Percentiles rank a stretch among this genome's conserved stretches.
Evolutionary conservation across 345 rosid species (phyloP).

Genomic region (Aurinia saxatilis): DNA sequence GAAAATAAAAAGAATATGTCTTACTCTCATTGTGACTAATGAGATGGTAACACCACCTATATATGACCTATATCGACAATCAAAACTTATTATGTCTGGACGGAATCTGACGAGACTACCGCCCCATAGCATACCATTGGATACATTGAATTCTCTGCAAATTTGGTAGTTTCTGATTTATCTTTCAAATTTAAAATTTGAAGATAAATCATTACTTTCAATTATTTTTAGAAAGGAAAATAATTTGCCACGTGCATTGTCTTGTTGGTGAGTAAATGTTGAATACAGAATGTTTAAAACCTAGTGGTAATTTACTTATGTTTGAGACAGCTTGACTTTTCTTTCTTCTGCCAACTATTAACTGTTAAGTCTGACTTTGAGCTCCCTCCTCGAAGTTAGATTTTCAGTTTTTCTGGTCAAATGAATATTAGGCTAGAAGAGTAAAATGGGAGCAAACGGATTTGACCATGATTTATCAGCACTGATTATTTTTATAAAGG

Average conservation of each 20-base stretch:
- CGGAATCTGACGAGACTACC: conserved; percentile 2
- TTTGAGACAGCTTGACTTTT: background rate
- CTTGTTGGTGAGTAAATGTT: conserved; percentile 21
- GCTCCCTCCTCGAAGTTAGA: no score
- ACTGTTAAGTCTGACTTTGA: no score
- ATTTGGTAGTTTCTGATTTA: background rate
- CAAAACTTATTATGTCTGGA: background rate
- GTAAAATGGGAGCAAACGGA: background rate
- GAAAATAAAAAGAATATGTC: no score
- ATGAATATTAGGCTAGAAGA: no score
- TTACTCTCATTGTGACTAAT: no score
- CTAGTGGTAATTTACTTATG: background rate
- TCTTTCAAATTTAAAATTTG: background rate
- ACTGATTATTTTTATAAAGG: background rate
- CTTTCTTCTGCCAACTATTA: no score
- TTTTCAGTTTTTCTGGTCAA: background rate
- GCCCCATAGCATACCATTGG: background rate
- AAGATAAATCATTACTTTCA: background rate
- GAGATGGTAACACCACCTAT: no score
- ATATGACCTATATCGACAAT: background rate
- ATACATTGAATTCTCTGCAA: background rate
- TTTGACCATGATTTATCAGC: background rate
- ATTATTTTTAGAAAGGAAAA: background rate
- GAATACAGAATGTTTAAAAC: background rate
- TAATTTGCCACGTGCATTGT: conserved; percentile 5